These are phyloP conservation scores for Phaeosphaeria sp. DNA, from an alignment of 2,329 filamentous ascomycete genomes.

Conservation along the genomic window DNA sequence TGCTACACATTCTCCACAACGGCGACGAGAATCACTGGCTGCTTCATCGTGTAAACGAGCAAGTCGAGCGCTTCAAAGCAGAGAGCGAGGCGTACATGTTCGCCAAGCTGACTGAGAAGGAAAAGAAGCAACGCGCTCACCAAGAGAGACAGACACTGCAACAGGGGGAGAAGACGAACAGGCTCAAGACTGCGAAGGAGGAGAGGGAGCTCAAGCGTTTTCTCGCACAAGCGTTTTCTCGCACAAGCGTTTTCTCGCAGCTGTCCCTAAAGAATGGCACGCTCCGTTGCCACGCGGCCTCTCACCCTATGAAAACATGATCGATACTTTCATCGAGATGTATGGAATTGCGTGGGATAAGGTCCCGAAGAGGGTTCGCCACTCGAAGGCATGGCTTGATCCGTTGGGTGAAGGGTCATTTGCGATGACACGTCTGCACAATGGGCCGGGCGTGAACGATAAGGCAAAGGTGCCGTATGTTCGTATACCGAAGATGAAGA, in stretches of 20 bases:
- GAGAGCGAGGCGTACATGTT: not conserved
- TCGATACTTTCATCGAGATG: not conserved
- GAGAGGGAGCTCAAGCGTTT: not conserved
- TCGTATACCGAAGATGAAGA: not conserved
- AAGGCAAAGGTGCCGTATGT: not conserved
- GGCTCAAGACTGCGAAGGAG: not conserved
- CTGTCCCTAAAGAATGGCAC: not conserved
- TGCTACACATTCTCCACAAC: slow-evolving; percentile 2
- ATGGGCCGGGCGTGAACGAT: not conserved
- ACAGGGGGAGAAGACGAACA: not conserved
- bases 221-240: no score
- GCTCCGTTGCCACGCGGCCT: not conserved
- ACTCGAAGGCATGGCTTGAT: not conserved
- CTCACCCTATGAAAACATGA: not conserved
- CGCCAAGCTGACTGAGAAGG: not conserved
- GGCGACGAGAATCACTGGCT: slow-evolving; percentile 3
- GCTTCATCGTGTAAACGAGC: not conserved
- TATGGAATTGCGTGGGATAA: not conserved
- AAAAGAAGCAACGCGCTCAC: not conserved
- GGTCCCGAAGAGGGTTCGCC: not conserved
- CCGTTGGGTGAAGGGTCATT: not conserved
- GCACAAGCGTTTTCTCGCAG: not conserved
- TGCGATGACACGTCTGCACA: not conserved
- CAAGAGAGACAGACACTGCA: not conserved
- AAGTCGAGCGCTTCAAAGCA: not conserved